Evolutionary conservation across 768 basidiomycete species (phyloP).

Genomic region (Collybia nuda): DNA sequence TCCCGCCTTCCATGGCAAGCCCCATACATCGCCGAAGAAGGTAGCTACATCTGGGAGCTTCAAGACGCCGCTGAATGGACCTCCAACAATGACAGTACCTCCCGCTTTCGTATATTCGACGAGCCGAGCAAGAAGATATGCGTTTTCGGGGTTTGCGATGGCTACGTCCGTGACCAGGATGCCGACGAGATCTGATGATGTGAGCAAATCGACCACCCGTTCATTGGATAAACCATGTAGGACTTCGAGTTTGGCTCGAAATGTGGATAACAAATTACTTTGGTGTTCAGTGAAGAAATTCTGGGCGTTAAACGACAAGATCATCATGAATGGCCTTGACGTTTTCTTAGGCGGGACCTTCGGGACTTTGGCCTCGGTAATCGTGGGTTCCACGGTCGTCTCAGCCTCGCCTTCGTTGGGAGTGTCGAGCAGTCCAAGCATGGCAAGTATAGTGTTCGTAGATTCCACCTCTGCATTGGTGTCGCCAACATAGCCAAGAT

Average conservation of each 20-base stretch:
- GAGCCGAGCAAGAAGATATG: conserved; percentile 18
- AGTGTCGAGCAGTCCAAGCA: conserved; percentile 33
- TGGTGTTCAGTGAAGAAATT: conserved; percentile 13
- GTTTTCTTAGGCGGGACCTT: background rate
- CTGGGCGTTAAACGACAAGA: conserved; percentile 15
- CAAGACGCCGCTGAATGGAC: conserved; percentile 19
- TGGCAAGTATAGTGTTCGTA: conserved; percentile 32
- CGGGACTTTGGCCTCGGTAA: background rate
- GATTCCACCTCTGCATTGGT: conserved; percentile 38
- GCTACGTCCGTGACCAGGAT: conserved; percentile 28
- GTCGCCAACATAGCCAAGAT: conserved; percentile 40
- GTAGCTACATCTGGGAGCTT: conserved; percentile 11
- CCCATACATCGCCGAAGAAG: conserved; percentile 20
- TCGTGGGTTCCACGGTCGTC: background rate
- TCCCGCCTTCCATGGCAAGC: conserved; percentile 16
- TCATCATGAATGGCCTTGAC: conserved; percentile 15
- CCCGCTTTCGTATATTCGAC: conserved; percentile 24
- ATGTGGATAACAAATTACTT: conserved; percentile 12
- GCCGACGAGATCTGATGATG: conserved; percentile 23
- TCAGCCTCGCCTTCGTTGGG: background rate
- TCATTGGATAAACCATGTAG: conserved; percentile 20
- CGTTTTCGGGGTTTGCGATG: conserved; percentile 16
- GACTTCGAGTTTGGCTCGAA: conserved; percentile 16
- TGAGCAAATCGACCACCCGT: conserved; percentile 19
- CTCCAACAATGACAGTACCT: conserved; percentile 27